These are phyloP conservation scores for Centaurea solstitialis DNA, from an alignment of 129 eudicot genomes.

Conservation along the genomic window DNA sequence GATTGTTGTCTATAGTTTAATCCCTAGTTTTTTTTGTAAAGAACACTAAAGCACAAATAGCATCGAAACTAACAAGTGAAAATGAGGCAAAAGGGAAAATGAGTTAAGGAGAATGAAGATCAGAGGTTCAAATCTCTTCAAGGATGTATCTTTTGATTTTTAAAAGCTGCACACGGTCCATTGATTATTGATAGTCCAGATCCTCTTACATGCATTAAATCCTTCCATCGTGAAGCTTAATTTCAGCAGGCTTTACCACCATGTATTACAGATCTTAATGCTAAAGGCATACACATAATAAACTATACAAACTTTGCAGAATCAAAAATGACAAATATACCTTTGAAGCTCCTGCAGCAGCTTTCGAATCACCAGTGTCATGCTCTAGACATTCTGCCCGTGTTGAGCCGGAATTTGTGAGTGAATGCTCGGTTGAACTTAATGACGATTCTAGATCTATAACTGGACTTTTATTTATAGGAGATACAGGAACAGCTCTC, in stretches of 20 bases:
- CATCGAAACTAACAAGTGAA: neutral
- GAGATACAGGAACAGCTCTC: slow-evolving; percentile 57
- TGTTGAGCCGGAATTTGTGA: slow-evolving; percentile 49
- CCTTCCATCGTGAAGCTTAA: neutral
- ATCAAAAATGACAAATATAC: slow-evolving; percentile 32
- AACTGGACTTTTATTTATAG: slow-evolving; percentile 45
- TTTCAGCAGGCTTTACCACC: neutral
- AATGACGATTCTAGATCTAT: slow-evolving; percentile 73
- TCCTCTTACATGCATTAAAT: neutral
- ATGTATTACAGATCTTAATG: slow-evolving; percentile 6
- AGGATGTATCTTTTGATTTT: neutral
- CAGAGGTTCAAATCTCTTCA: neutral
- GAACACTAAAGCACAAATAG: neutral
- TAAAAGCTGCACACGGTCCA: neutral
- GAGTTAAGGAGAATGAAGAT: neutral
- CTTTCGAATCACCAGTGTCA: slow-evolving; percentile 87
- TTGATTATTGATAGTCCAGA: neutral
- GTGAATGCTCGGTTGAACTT: slow-evolving; percentile 63
- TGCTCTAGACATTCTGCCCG: slow-evolving; percentile 58
- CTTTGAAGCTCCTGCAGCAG: slow-evolving; percentile 52
- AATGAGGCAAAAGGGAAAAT: neutral
- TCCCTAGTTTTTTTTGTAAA: neutral
- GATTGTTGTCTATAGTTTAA: neutral
- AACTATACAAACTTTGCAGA: neutral
- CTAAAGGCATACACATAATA: slow-evolving; percentile 12